These are phyloP conservation scores for Helminthosporium solani DNA, from an alignment of 2,329 filamentous ascomycete genomes.

Conservation along the genomic window DNA sequence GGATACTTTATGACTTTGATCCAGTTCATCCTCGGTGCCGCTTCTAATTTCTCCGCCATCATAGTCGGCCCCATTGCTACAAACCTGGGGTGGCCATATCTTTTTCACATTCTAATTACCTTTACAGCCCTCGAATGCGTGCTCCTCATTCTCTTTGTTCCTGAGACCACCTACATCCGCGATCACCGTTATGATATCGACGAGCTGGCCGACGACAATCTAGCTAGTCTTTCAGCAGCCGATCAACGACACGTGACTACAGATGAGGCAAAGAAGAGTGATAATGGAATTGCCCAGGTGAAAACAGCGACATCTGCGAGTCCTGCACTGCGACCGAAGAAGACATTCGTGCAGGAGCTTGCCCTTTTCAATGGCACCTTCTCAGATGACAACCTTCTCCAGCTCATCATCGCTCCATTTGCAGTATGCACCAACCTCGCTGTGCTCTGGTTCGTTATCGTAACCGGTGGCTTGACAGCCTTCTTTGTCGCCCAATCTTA, in stretches of 20 bases:
- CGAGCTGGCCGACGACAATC: constrained; percentile 28
- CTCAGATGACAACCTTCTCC: constrained; percentile 41
- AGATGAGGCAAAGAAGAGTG: constrained; percentile 9
- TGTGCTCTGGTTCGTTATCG: constrained; percentile 50
- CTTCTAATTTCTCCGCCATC: constrained; percentile 40
- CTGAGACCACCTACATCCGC: constrained; percentile 53
- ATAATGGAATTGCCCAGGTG: constrained; percentile 20
- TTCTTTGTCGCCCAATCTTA: constrained; percentile 48
- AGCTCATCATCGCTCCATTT: constrained; percentile 47
- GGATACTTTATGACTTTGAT: constrained; percentile 37
- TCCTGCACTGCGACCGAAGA: constrained; percentile 27
- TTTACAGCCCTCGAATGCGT: constrained; percentile 48
- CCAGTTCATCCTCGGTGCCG: constrained; percentile 38
- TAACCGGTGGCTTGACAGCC: constrained; percentile 47
- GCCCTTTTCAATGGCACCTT: constrained; percentile 44
- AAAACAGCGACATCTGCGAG: constrained; percentile 21
- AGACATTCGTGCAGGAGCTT: constrained; percentile 40
- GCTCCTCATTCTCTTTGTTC: constrained; percentile 52
- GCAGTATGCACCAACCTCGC: constrained; percentile 54
- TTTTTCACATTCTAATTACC: constrained; percentile 52
- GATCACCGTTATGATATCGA: constrained; percentile 39
- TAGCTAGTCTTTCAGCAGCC: constrained; percentile 25
- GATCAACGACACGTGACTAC: constrained; percentile 22
- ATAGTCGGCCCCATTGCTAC: constrained; percentile 39
- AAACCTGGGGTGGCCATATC: constrained; percentile 42